Evolutionary conservation across 495 filamentous ascomycete species (phyloP).

Genomic region (Podospora appendiculata): DNA sequence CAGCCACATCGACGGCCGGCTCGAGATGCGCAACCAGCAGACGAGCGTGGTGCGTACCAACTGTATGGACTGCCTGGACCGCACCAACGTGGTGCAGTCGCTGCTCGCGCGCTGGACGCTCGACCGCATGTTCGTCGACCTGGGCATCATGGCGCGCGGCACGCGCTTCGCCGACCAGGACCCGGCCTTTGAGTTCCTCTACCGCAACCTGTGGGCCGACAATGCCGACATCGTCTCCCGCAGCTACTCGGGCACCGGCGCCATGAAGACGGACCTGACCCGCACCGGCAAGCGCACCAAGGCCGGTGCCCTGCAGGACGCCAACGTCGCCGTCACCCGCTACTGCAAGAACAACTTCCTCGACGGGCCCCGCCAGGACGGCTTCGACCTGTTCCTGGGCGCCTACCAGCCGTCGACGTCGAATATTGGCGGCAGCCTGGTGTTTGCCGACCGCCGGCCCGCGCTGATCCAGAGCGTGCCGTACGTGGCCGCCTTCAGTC

Average conservation of each 20-base stretch:
- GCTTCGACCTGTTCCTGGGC: slow-evolving; percentile 89
- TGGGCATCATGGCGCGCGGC: slow-evolving; percentile 64
- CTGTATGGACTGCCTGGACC: slow-evolving; percentile 98
- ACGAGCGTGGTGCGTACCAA: slow-evolving; percentile 89
- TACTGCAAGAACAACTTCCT: slow-evolving; percentile 88
- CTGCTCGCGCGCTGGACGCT: slow-evolving; percentile 85
- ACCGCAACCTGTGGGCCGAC: slow-evolving; percentile 96
- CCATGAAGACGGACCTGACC: slow-evolving; percentile 94
- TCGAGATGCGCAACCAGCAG: slow-evolving; percentile 75
- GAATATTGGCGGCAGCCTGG: slow-evolving; percentile 51
- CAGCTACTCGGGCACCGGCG: slow-evolving; percentile 89
- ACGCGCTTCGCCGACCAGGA: slow-evolving; percentile 65
- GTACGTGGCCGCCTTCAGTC: slow-evolving; percentile 77
- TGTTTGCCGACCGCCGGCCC: slow-evolving; percentile 84
- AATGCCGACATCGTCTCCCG: slow-evolving; percentile 93
- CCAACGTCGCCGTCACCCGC: slow-evolving; percentile 71
- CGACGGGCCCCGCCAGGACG: slow-evolving; percentile 89
- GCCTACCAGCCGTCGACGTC: slow-evolving; percentile 65
- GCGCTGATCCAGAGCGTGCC: slow-evolving; percentile 82
- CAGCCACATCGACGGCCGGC: slow-evolving; percentile 48
- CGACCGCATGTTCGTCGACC: slow-evolving; percentile 78
- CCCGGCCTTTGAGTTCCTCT: slow-evolving; percentile 70
- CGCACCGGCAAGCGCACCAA: slow-evolving; percentile 80
- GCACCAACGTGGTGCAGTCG: slow-evolving; percentile 94
- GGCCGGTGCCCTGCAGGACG: slow-evolving; percentile 71